Base-by-base conservation (phyloP, 352 stramenopile species). In the Globisporangium apiculatum region DNA sequence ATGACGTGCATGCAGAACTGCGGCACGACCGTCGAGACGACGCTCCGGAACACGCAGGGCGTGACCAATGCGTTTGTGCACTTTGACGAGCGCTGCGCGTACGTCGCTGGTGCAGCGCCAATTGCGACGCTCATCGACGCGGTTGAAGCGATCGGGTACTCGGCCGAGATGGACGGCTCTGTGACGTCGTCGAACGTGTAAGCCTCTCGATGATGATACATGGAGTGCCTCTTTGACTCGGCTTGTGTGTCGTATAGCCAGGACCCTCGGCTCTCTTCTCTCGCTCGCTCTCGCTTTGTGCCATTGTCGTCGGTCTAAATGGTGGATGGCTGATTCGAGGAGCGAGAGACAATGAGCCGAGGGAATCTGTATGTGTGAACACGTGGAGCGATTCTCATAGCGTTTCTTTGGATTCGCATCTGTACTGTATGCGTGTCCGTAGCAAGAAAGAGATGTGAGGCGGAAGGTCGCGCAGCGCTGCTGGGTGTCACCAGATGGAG, bases 1-100 rank as follows among this genome's bases (percentile, higher is more conserved):
- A 97, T 97, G 79, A 83, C 75, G 53, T 92, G 83, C 51, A 88
- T 97, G 76, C 89, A 93, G 38, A 96, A 96, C 65, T 92, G 87
- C 60, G 95, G 93, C 37, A 96, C 57, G 46, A 93, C 84, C 3
- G 78, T 94, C 10, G 62, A 79, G 57, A 82, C 83, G 49, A 68
- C 84, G 24, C 57, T 95, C 43, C 46, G 57, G 38, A 55, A 35
- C 18, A 69, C 79, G 12, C 59, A 72, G 15, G 86, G 87, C 38
- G 89, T 97, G 53, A 77, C 73, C 7, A 73, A 86, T 56, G 89
- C 78, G 47, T 70, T 88, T 43, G 87, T 96, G 38, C 69, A 82
- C 55, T 92, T 93, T 54, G 73, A 82, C 40, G 81, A 94, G 55
- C 67, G 70, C 47, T 81, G 71, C 36, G 85, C 83, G 41, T 91